phyloP scores from a whole-genome alignment of 139 green algal species.

The Ettlia oleoabundans region DNA sequence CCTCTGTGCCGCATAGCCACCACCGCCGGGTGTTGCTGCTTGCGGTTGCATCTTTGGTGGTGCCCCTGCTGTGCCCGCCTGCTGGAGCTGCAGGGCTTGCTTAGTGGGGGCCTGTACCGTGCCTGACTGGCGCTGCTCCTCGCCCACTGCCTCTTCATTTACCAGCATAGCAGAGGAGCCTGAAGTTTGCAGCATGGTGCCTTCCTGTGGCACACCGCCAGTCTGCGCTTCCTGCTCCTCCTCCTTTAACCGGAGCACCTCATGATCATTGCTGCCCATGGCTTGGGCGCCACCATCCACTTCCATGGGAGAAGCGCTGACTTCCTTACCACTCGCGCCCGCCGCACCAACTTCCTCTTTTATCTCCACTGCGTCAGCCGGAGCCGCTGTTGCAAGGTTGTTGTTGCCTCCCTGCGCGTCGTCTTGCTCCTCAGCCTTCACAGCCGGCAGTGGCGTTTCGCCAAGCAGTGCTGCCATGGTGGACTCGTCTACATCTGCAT shows the following conservation, averaged over 20 bases:
- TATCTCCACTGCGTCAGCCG: neutral
- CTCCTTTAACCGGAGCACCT: too few relatives aligned
- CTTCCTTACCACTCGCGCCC: neutral
- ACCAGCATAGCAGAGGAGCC: constrained; percentile 12
- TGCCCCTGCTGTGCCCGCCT: neutral
- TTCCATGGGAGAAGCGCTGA: neutral
- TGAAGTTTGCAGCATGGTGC: neutral
- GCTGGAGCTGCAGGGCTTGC: neutral
- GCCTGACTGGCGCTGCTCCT: constrained; percentile 10
- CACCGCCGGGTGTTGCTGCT: neutral
- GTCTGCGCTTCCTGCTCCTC: neutral
- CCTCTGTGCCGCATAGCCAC: neutral
- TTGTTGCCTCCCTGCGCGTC: neutral
- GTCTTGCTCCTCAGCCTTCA: constrained; percentile 15
- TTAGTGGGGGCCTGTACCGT: neutral
- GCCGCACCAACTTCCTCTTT: neutral
- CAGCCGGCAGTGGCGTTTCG: neutral
- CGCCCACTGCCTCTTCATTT: neutral
- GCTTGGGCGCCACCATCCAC: constrained; percentile 21
- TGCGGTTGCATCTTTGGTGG: neutral
- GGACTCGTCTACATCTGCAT: constrained; percentile 27
- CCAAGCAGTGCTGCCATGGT: constrained; percentile 39
- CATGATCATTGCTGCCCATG: too few relatives aligned
- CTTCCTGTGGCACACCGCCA: neutral
- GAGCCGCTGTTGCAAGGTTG: neutral